These are phyloP conservation scores for Ophiostoma tasmaniense DNA, from an alignment of 2,329 filamentous ascomycete genomes.

Conservation along the genomic window DNA sequence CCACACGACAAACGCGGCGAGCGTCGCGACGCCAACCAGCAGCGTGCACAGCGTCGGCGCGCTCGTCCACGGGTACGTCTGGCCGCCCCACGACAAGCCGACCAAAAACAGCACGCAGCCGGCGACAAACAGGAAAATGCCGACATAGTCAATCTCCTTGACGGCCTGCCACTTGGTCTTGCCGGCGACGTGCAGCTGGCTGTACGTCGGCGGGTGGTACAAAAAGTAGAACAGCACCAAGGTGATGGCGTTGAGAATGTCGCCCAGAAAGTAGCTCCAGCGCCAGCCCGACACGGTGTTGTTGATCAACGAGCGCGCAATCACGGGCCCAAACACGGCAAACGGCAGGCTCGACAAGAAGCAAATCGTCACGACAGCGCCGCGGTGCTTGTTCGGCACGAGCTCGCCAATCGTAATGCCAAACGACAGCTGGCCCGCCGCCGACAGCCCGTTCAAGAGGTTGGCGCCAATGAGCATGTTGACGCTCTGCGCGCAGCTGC, in stretches of 20 bases:
- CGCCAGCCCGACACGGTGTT: constrained; percentile 38
- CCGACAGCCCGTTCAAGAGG: constrained; percentile 32
- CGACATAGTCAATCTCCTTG: constrained; percentile 38
- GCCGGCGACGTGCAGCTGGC: constrained; percentile 33
- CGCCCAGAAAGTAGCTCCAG: constrained; percentile 42
- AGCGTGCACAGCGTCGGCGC: constrained; percentile 25
- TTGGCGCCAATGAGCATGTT: constrained; percentile 32
- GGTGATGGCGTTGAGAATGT: constrained; percentile 35
- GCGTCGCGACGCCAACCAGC: constrained; percentile 30
- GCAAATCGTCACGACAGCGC: constrained; percentile 30
- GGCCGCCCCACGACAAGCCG: constrained; percentile 37
- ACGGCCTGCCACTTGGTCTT: constrained; percentile 32
- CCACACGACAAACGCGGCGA: constrained; percentile 32
- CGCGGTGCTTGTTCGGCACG: constrained; percentile 35
- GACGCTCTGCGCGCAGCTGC: constrained; percentile 29
- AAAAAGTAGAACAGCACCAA: constrained; percentile 33
- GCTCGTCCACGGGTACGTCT: constrained; percentile 35
- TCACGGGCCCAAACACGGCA: constrained; percentile 38
- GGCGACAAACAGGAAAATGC: constrained; percentile 34
- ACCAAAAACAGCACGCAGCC: constrained; percentile 32
- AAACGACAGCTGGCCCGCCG: constrained; percentile 35
- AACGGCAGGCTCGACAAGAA: constrained; percentile 34
- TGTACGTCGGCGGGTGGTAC: constrained; percentile 40
- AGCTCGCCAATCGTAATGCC: constrained; percentile 35
- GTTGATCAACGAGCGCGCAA: constrained; percentile 37